phyloP scores from a whole-genome alignment of 78 protist genomes.

The Creolimax fragrantissima region DNA sequence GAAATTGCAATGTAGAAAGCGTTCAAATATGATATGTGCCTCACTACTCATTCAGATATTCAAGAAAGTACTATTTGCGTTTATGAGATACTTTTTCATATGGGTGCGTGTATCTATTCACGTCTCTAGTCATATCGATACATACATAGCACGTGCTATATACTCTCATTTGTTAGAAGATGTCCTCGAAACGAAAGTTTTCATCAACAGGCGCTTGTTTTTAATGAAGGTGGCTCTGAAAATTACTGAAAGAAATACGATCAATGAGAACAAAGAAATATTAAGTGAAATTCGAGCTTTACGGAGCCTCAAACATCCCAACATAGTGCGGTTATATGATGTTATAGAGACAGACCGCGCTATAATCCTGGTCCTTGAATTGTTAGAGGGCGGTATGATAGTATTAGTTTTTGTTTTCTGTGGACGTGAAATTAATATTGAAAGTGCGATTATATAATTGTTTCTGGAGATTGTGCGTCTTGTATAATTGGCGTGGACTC shows the following conservation, averaged over 20 bases:
- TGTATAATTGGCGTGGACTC: too few relatives aligned
- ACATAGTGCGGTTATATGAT: slow-evolving; percentile 1
- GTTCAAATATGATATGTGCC: background rate
- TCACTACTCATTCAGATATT: background rate
- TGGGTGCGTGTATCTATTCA: too few relatives aligned
- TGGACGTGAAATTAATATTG: too few relatives aligned
- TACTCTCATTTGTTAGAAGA: too few relatives aligned
- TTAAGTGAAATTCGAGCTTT: background rate
- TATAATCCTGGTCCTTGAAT: background rate
- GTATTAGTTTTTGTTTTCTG: too few relatives aligned
- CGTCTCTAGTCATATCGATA: too few relatives aligned
- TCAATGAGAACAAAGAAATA: background rate
- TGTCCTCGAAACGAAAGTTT: too few relatives aligned
- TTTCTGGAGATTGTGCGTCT: too few relatives aligned
- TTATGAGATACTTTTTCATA: background rate
- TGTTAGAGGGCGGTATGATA: background rate
- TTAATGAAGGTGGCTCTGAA: background rate
- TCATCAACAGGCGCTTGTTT: too few relatives aligned
- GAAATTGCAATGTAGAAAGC: background rate
- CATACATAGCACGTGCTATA: too few relatives aligned
- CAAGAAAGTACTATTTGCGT: background rate
- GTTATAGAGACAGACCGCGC: background rate
- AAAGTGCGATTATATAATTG: too few relatives aligned
- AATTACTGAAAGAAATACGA: background rate
- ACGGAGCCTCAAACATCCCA: background rate